Percentiles rank a stretch among this genome's conserved stretches.
phyloP scores from a whole-genome alignment of 257 asterid species.

The Anisodus acutangulus region DNA sequence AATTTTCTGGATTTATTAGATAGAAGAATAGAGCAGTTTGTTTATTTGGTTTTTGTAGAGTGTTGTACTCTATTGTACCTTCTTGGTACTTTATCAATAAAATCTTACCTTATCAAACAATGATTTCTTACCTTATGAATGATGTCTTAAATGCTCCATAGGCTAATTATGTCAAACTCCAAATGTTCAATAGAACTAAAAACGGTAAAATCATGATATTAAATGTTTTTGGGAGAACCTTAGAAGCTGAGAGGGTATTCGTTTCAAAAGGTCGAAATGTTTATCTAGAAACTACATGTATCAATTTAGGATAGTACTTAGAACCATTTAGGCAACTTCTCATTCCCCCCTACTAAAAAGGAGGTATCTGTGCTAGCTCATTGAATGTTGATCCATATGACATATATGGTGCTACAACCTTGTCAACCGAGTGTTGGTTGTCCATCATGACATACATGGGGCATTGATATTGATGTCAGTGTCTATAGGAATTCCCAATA shows the following conservation, averaged over 20 bases:
- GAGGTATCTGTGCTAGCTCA: neutral
- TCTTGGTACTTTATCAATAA: conserved; percentile 1
- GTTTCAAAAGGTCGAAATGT: neutral
- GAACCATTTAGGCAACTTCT: neutral
- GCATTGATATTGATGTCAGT: neutral
- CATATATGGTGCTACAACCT: neutral
- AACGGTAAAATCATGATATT: neutral
- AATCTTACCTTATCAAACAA: neutral
- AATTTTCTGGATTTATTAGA: no score
- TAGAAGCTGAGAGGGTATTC: neutral
- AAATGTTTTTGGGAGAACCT: neutral
- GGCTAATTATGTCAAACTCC: neutral
- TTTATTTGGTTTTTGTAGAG: neutral
- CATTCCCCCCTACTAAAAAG: neutral
- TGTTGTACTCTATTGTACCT: neutral
- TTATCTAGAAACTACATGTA: neutral
- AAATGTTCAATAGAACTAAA: neutral
- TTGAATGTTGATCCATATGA: neutral
- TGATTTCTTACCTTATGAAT: neutral
- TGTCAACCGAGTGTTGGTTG: neutral
- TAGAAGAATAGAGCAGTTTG: neutral
- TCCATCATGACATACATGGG: neutral
- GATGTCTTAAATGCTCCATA: neutral
- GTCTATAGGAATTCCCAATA: neutral
- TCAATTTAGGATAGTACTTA: neutral